A percentile compares a stretch with the other conserved stretches of the same genome.
These are phyloP conservation scores for Penicillium goetzii DNA, from an alignment of 495 filamentous ascomycete species.

Conservation along the genomic window DNA sequence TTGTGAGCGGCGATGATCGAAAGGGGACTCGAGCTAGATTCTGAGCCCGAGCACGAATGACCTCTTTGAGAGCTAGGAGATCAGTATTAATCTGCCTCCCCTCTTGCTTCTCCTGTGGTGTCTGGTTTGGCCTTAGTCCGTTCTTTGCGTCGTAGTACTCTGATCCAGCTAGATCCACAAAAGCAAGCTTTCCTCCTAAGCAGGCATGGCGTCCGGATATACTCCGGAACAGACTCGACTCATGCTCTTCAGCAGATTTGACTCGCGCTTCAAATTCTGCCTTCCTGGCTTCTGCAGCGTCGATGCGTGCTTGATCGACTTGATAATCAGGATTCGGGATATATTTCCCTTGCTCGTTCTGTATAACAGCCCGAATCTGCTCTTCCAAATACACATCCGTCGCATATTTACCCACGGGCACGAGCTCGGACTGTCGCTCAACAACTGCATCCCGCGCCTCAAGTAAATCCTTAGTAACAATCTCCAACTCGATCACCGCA, in stretches of 20 bases:
- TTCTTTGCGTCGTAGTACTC: neutral
- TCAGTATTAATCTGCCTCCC: slow-evolving; percentile 34
- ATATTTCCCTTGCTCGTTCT: neutral
- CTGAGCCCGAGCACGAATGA: slow-evolving; percentile 28
- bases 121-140: slow-evolving; percentile 18
- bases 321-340: neutral
- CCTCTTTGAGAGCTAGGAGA: slow-evolving; percentile 36
- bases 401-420: neutral
- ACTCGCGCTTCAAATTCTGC: neutral
- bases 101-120: slow-evolving; percentile 28
- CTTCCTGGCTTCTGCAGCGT: neutral
- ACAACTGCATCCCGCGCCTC: neutral
- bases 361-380: neutral
- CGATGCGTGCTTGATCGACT: neutral
- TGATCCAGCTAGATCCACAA: neutral
- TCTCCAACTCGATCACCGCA: neutral
- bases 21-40: slow-evolving; percentile 28
- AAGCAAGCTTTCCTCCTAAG: neutral
- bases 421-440: neutral
- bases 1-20: slow-evolving; percentile 32
- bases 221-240: neutral
- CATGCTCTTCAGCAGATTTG: neutral
- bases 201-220: neutral
- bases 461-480: neutral
- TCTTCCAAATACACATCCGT: neutral